Evolutionary conservation across 768 basidiomycete genomes (phyloP).

Genomic region (Russula emetica): DNA sequence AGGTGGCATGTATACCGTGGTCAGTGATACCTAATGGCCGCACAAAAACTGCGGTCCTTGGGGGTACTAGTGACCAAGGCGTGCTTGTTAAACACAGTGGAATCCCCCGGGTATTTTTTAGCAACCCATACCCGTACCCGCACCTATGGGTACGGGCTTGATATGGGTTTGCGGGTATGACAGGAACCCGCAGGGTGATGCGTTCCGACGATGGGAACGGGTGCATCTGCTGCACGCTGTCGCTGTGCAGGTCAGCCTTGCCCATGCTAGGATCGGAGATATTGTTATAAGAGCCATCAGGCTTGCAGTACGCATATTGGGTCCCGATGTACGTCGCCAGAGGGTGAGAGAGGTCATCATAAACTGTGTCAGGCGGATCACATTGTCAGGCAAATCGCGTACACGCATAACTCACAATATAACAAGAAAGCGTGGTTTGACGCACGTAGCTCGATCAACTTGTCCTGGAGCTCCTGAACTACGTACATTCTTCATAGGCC

Average conservation of each 20-base stretch:
- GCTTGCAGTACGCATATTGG: conserved; percentile 60
- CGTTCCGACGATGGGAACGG: too few species aligned
- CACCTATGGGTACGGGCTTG: too few species aligned
- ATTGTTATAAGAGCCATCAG: conserved; percentile 80
- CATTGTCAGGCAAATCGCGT: background rate
- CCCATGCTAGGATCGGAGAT: conserved; percentile 65
- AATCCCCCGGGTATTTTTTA: too few species aligned
- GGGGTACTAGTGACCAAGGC: too few species aligned
- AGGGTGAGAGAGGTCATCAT: conserved; percentile 79
- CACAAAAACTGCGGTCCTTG: too few species aligned
- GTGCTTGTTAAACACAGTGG: too few species aligned
- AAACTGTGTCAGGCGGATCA: conserved; percentile 45
- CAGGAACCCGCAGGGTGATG: too few species aligned
- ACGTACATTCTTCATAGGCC: conserved; percentile 42
- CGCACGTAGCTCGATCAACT: conserved; percentile 49
- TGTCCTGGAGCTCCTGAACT: conserved; percentile 39
- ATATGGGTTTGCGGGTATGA: too few species aligned
- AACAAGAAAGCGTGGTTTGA: background rate
- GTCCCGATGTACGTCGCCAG: conserved; percentile 63
- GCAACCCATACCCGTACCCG: too few species aligned
- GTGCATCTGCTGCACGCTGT: conserved; percentile 67
- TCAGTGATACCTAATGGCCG: too few species aligned
- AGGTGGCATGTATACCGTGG: too few species aligned
- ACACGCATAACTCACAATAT: background rate
- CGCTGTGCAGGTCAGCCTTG: conserved; percentile 71